Evolutionary conservation across 2,329 filamentous ascomycete species (phyloP), one percentile per base, ranked within the genome.

Genomic region (Ophiosphaerella narmari): DNA sequence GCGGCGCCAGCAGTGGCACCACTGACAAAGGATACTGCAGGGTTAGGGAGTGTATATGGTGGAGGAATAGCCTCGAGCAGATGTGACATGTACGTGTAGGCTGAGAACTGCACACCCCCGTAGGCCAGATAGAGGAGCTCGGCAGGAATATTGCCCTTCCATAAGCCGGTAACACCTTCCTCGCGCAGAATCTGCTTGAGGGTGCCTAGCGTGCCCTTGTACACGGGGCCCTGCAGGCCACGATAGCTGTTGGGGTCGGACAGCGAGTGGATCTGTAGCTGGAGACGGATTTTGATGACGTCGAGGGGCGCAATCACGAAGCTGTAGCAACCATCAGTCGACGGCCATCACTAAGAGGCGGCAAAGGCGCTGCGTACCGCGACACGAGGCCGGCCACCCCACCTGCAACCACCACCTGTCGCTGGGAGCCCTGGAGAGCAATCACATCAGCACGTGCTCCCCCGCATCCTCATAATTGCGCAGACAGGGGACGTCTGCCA

Each of bases 91-190:
- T 85, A 85, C 49, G 91, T 88, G 78, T 99, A 99, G 24, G 89
- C 81, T 26, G 89, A 87, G 80, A 99, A 99, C 75, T 99, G 94
- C 31, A 90, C 80, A 55, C 89, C 89, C 56, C 90, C 88, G 76
- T 97, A 99, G 73, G 86, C 87, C 59, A 99, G 82, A 77, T 99
- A 99, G 77, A 99, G 86, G 56, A 94, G 77, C 80, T 97, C 94
- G 43, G 94, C 94, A 34, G 94, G 92, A 51, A 99, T 86, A 71
- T 99, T 99, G 71, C 94, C 94, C 80, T 97, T 97, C 94, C 94
- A 99, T 58, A 99, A 82, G 26, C 86, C 84, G 4, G 88, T 87
- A 60, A 97, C 70, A 36, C 94, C 94, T 72, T 99, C 94, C 66
- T 91, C 80, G 24, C 78, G 79, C 43, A 93, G 73, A 65, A 97